Evolutionary conservation across 2,329 filamentous ascomycete species (phyloP), one percentile per base, ranked within the genome.

Genomic region (Colletotrichum eleusines): DNA sequence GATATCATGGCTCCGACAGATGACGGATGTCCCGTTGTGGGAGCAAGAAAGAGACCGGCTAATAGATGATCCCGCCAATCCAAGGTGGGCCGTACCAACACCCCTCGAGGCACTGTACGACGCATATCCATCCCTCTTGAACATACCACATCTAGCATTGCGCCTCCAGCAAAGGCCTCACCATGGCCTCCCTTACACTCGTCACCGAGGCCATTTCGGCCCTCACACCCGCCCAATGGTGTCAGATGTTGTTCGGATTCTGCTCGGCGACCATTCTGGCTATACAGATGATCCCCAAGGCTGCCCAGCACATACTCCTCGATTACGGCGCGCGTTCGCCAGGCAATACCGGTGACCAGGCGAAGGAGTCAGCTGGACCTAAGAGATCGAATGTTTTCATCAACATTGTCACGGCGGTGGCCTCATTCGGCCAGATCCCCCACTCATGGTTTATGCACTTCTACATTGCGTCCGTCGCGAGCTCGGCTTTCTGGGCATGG

Each of bases 371-470:
- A 12, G 58, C 62, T 33, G 62, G 57, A 16, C 40, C 65, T 33
- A 59, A 71, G 40, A 59, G 11, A 26, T 46, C 54, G 48, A 38
- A 38, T 54, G 20, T 53, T 51, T 55, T 69, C 64, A 35, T 46
- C 38, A n/a, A 54, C 14, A 14, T 74, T 9, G 44, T 66, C 50
- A 71, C 67, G 54, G 60, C 69, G 5, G 72, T 73, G 69, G 81
- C 83, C 5, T 80, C 82, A 1, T 73, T 81, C 54, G 81, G 82
- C 74, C 88, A 89, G 77, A 91, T 98, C 44, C 94, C 95, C 28
- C 96, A 98, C 81, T 88, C 88, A 72, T 98, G 93, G 90, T 98
- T 98, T 80, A 87, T 86, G 53, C 92, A 96, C 75, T 98, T 97
- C 82, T 98, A 99, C 79, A 77, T 92, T 63, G 79, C 90, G 44